Evolutionary conservation across 352 stramenopile species (phyloP), one percentile per base, ranked within the genome.

Genomic region (Pythium phragmitis): DNA sequence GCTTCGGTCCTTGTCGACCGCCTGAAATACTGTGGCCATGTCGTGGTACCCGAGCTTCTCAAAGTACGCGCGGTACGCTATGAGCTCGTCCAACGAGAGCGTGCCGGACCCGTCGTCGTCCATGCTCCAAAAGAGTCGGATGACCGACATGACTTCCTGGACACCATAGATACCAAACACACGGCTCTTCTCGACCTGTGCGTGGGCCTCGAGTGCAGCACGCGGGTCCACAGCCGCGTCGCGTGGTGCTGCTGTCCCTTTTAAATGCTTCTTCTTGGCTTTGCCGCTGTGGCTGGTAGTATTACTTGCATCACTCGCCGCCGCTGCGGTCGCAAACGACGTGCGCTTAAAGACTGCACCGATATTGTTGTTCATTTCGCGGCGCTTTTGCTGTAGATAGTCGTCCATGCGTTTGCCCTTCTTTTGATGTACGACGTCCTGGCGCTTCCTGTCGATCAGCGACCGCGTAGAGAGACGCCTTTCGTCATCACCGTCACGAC

Each of bases 81-180:
- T 72, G 34, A 91, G 57, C 55, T 91, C 82, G 1, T 50, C 28
- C 47, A 88, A 52, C 14, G 77, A 76, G 16, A 91, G 77, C n/a
- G 66, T 73, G 0, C 82, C 82, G 13, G 82, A 91, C 54, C 65
- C 58, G 49, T 91, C 82, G n/a, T 76, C 69, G 50, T 91, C 80
- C 74, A 91, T 88, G 39, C 69, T 78, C 76, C 77, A 86, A 57
- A 91, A 91, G 5, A 91, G 70, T 1, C 82, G 80, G 28, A 91
- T 85, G 6, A 91, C 72, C 5, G 81, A 84, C 82, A 91, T 91
- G 33, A 89, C 80, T 52, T 91, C 82, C 13, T 76, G 72, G 19
- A 87, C 79, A 11, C 68, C 72, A 67, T 91, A 91, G 46, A 87
- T 88, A 2, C 82, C 82, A 64, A 91, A 91, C 9, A 76, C 68